Evolutionary conservation across 306 rosid genomes (phyloP).

Genomic region (Carpinus viminea): DNA sequence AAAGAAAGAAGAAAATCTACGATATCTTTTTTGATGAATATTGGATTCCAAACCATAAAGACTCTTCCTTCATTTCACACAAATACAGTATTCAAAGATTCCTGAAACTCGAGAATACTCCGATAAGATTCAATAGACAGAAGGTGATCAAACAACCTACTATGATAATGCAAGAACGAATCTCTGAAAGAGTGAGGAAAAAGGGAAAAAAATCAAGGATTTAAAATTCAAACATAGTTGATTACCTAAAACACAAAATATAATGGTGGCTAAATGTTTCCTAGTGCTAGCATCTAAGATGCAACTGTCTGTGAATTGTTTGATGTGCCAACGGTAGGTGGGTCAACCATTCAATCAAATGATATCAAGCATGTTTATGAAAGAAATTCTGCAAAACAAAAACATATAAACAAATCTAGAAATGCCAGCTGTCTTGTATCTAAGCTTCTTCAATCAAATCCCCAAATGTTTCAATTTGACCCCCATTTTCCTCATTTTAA

Average conservation of each 20-base stretch:
- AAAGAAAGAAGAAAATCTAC: not conserved
- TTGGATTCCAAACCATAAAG: not conserved
- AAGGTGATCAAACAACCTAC: not conserved
- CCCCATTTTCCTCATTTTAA: too few relatives aligned
- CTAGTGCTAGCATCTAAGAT: not conserved
- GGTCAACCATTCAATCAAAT: too few relatives aligned
- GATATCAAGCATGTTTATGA: conserved; percentile 5
- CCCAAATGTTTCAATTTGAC: too few relatives aligned
- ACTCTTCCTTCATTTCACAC: not conserved
- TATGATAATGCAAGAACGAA: not conserved
- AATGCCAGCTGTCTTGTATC: not conserved
- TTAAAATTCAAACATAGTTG: not conserved
- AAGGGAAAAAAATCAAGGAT: not conserved
- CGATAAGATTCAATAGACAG: not conserved
- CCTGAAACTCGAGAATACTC: not conserved
- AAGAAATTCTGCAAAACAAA: not conserved
- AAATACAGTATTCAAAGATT: not conserved
- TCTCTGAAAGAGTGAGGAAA: not conserved
- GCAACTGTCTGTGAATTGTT: not conserved
- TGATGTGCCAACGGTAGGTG: not conserved
- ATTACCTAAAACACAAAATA: not conserved
- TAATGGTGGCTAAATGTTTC: not conserved
- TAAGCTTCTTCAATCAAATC: too few relatives aligned
- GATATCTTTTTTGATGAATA: not conserved
- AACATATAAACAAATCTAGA: not conserved